Evolutionary conservation across 306 rosid species (phyloP), one percentile per base, ranked within the genome.

Genomic region (Carpinus viminea): DNA sequence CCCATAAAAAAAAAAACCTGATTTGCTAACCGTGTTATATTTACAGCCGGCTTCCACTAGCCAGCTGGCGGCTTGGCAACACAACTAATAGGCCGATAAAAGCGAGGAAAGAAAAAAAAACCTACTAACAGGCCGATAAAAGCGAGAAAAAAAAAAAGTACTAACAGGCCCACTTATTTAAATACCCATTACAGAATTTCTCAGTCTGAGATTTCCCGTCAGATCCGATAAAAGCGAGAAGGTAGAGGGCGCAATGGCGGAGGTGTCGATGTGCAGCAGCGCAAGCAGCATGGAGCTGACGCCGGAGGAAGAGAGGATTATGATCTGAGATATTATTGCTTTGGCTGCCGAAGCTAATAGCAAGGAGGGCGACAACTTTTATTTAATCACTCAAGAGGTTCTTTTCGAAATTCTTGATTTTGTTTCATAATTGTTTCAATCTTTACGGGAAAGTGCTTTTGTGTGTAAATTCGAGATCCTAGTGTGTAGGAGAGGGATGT

Each of bases 251-350:
- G 75, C 36, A 68, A 90, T 92, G 97, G 75, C 90, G 73, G 94
- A 92, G 75, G 84, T 87, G 74, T 81, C 89, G 74, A 81, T 94
- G 89, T 82, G 94, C 85, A 84, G 80, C 70, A 86, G 85, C 48
- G 65, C 80, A 69, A 84, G 84, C 74, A 85, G 78, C 45, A 57
- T 79, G 62, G 97, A 91, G 85, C 87, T 91, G 65, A 85, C 85
- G 31, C 92, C 98, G 1, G 98, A 95, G 70, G 96, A 92, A 80
- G 98, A 95, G 87, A 90, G 98, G 85, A 87, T 92, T 72, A 83
- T 85, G 91, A 95, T 95, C 68, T 85, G 91, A 77, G 98, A 91
- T 90, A 92, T 31, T 31, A 31, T 95, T 88, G 98, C 97, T 70
- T 81, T 90, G 70, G 76, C 98, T 79, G 86, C 96, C 15, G 96